Evolutionary conservation across 257 asterid genomes (phyloP), one percentile per base, ranked within the genome.

Genomic region (Rhazya stricta): DNA sequence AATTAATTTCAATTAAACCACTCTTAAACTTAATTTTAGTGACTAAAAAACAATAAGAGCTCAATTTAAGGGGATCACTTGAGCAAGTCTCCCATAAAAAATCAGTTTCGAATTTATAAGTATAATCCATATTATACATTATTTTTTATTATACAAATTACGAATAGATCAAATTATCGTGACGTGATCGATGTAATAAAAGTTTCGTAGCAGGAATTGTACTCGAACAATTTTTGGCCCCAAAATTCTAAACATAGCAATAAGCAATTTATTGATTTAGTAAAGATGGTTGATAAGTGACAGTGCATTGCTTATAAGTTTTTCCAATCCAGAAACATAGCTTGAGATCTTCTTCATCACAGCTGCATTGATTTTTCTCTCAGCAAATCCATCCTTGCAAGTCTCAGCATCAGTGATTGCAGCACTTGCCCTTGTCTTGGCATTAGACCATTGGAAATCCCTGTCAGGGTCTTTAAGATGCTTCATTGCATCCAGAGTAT

Each of bases 351-450:
- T 78, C 63, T 56, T 80, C 89, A 58, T 89, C 75, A 86, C 81
- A 21, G 0, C 16, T 30, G 75, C 18, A 62, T 53, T 85, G 11
- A 84, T 83, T 45, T 79, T 83, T 72, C 81, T 48, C 0, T 25
- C 88, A 2, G 82, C 39, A 13, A 86, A 66, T 2, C 86, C 92
- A 62, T 92, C 96, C 48, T 83, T 58, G 74, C 97, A 89, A 1
- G 96, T 86, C 25, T 90, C 97, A 0, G 88, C 87, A 29, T 92
- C 93, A 19, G 95, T 85, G 30, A 90, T 86, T 37, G 94, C 97
- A 13, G 96, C 90, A 80, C 97, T 90, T 6, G 91, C 96, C 58
- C 85, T 87, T 2, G 96, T 92, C 80, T 87, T 90, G 0, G 95
- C 95, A 42, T 83, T 90, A 30, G 90, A 73, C 87, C 89, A 87